These are phyloP conservation scores for Bipolaris sorokiniana DNA, from an alignment of 2,329 filamentous ascomycete species.

Conservation along the genomic window DNA sequence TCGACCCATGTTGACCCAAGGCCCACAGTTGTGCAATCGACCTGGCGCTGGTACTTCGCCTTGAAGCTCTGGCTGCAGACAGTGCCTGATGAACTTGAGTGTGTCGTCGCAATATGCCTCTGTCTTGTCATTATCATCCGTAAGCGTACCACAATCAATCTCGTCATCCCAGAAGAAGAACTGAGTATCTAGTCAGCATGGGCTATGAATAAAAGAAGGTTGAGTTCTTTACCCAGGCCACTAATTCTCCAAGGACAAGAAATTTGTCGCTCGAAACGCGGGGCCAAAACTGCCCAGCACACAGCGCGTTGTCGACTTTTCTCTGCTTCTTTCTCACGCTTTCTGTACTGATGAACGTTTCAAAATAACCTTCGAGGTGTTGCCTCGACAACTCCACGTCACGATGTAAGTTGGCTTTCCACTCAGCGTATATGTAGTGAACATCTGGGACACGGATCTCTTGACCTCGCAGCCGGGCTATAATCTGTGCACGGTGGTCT, in stretches of 20 bases:
- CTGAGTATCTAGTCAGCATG: background rate
- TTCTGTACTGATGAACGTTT: slow-evolving; percentile 11
- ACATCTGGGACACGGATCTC: slow-evolving; percentile 14
- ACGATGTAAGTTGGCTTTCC: slow-evolving; percentile 8
- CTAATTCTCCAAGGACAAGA: slow-evolving; percentile 8
- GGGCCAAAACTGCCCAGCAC: slow-evolving; percentile 12
- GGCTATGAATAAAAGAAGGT: too few species aligned
- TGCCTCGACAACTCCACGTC: slow-evolving; percentile 6
- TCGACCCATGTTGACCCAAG: slow-evolving; percentile 16
- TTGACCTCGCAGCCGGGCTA: slow-evolving; percentile 10
- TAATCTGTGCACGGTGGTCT: slow-evolving; percentile 8
- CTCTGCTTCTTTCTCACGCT: slow-evolving; percentile 8
- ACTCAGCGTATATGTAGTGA: slow-evolving; percentile 9
- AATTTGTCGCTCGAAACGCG: slow-evolving; percentile 10
- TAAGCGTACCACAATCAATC: slow-evolving; percentile 17
- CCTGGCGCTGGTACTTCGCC: slow-evolving; percentile 11
- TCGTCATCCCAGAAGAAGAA: slow-evolving; percentile 23
- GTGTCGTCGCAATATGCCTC: slow-evolving; percentile 19
- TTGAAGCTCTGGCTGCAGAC: slow-evolving; percentile 14
- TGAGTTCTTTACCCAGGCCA: slow-evolving; percentile 8
- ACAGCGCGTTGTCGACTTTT: slow-evolving; percentile 13
- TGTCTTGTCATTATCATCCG: slow-evolving; percentile 14
- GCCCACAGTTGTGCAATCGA: slow-evolving; percentile 16
- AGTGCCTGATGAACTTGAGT: slow-evolving; percentile 13
- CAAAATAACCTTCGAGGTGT: slow-evolving; percentile 10